phyloP scores from a whole-genome alignment of 345 rosid species.

The Sapria himalayana region DNA sequence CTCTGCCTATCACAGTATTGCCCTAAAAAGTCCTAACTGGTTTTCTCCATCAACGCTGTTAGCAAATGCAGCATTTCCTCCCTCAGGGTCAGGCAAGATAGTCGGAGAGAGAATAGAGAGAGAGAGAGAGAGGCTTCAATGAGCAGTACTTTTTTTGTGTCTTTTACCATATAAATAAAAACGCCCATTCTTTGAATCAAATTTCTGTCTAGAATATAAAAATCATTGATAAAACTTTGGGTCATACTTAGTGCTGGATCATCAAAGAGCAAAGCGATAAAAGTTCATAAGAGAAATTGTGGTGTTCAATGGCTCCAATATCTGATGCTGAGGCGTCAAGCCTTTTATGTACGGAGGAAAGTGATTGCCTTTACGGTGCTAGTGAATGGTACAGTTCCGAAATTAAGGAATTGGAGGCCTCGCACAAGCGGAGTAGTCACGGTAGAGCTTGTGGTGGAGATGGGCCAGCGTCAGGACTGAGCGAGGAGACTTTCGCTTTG shows the following conservation, averaged over 20 bases:
- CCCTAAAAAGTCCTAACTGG: slow-evolving; percentile 24
- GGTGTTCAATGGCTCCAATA: slow-evolving; percentile 36
- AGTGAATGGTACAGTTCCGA: slow-evolving; percentile 11
- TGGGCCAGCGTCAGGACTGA: slow-evolving; percentile 20
- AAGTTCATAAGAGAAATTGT: slow-evolving; percentile 1
- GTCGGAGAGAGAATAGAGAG: slow-evolving; percentile 7
- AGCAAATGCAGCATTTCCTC: slow-evolving; percentile 16
- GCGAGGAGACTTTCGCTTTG: slow-evolving; percentile 31
- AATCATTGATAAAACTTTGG: slow-evolving; percentile 1
- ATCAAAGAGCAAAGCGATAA: too few relatives aligned
- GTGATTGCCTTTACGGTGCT: slow-evolving; percentile 22
- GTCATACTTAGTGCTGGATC: slow-evolving; percentile 4
- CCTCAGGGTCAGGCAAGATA: slow-evolving; percentile 4
- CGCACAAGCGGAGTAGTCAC: slow-evolving; percentile 14
- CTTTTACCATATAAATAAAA: background rate
- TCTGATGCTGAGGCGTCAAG: slow-evolving; percentile 28
- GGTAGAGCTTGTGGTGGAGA: slow-evolving; percentile 11
- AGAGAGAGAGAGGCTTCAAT: slow-evolving; percentile 7
- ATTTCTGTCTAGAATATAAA: background rate
- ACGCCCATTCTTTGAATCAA: slow-evolving; percentile 15
- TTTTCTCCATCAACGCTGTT: slow-evolving; percentile 27
- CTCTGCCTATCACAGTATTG: too few relatives aligned
- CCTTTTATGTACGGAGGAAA: slow-evolving; percentile 39
- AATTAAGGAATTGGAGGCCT: slow-evolving; percentile 16
- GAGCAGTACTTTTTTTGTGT: slow-evolving; percentile 8